Evolutionary conservation across 129 eudicot species (phyloP).

Genomic region (Deinandra increscens): DNA sequence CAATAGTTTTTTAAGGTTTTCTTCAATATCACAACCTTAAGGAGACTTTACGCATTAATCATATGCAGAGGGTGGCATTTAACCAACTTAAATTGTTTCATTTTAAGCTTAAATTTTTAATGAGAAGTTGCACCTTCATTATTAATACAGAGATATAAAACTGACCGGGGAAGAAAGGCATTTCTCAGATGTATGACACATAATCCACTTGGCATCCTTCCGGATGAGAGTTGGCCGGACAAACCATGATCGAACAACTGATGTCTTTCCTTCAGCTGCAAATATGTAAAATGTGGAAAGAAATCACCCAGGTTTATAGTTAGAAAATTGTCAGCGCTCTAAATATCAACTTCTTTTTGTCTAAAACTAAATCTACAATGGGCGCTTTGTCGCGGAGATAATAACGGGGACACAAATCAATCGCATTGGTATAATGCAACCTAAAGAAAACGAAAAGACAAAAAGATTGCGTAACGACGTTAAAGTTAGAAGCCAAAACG

Average conservation of each 20-base stretch:
- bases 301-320: neutral
- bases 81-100: neutral
- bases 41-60: neutral
- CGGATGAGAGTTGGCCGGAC: conserved; percentile 59
- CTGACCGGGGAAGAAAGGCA: conserved; percentile 49
- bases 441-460: too few species aligned
- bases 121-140: neutral
- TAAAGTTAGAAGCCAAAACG: too few species aligned
- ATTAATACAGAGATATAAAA: neutral
- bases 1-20: neutral
- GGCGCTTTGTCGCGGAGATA: too few species aligned
- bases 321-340: conserved; percentile 5
- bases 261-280: conserved; percentile 60
- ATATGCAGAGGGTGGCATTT: neutral
- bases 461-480: too few species aligned
- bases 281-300: conserved; percentile 6
- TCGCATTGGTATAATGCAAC: too few species aligned
- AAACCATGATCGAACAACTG: conserved; percentile 55
- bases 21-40: neutral
- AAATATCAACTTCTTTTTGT: neutral
- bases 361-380: too few species aligned
- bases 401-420: too few species aligned
- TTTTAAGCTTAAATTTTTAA: neutral
- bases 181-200: conserved; percentile 41
- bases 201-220: conserved; percentile 68